phyloP scores from a whole-genome alignment of 1,284 basidiomycete genomes.

The Ustilago esculenta region DNA sequence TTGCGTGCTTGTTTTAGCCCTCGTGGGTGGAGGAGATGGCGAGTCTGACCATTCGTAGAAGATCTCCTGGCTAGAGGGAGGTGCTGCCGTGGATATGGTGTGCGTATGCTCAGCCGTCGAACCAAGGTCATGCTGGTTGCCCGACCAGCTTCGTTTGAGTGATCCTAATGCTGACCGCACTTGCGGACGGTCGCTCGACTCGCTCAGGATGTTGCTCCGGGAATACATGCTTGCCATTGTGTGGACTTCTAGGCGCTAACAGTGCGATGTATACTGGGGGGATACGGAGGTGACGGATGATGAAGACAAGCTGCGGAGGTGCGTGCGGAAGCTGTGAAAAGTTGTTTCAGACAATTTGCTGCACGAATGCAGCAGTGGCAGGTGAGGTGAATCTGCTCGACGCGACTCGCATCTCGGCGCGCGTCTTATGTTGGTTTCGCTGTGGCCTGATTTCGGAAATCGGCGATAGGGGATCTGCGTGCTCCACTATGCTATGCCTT shows the following conservation, averaged over 20 bases:
- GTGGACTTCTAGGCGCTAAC: background rate
- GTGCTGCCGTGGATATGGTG: background rate
- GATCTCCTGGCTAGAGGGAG: slow-evolving; percentile 28
- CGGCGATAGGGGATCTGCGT: no score
- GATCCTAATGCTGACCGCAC: slow-evolving; percentile 40
- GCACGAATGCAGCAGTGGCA: background rate
- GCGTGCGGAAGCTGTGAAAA: slow-evolving; percentile 4
- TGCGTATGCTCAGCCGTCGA: slow-evolving; percentile 10
- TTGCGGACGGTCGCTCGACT: slow-evolving; percentile 17
- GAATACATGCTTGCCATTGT: slow-evolving; percentile 13
- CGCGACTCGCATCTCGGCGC: slow-evolving; percentile 11
- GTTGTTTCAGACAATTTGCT: no score
- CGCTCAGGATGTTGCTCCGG: slow-evolving; percentile 7
- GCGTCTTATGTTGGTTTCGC: slow-evolving; percentile 15
- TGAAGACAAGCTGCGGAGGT: slow-evolving; percentile 1
- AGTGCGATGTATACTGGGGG: background rate
- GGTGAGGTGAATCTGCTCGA: slow-evolving; percentile 4
- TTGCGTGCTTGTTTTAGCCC: background rate
- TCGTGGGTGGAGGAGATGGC: slow-evolving; percentile 29
- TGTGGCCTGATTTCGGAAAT: no score
- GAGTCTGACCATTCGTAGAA: slow-evolving; percentile 46
- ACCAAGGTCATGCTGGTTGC: slow-evolving; percentile 49
- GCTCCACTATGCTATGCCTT: background rate
- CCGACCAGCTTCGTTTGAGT: slow-evolving; percentile 51
- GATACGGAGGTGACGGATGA: slow-evolving; percentile 4